Evolutionary conservation across 371 early-diverging fungal species (phyloP).

Genomic region (Apophysomyces elegans): DNA sequence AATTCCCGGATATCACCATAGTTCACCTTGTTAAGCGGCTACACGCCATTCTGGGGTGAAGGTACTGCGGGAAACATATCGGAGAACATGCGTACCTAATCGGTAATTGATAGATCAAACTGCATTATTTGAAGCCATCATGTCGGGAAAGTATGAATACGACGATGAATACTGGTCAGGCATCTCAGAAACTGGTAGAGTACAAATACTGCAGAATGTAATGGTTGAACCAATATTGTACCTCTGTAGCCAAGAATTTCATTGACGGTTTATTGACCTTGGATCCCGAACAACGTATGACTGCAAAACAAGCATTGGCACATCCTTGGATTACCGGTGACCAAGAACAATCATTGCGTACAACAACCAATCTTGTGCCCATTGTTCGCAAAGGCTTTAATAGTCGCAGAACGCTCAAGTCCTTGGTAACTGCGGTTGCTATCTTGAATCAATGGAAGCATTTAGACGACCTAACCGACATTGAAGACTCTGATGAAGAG

Average conservation of each 20-base stretch:
- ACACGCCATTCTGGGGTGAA: slow-evolving; percentile 82
- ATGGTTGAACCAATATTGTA: neutral
- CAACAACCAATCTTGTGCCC: slow-evolving; percentile 35
- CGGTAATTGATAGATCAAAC: slow-evolving; percentile 47
- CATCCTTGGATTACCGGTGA: slow-evolving; percentile 73
- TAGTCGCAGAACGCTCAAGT: slow-evolving; percentile 23
- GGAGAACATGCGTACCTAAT: neutral
- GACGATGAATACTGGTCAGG: slow-evolving; percentile 82
- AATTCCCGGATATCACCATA: neutral
- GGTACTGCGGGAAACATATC: slow-evolving; percentile 23
- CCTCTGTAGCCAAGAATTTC: slow-evolving; percentile 75
- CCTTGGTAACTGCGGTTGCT: slow-evolving; percentile 26
- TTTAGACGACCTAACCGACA: slow-evolving; percentile 25
- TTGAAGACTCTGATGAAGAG: slow-evolving; percentile 11
- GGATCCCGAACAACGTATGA: slow-evolving; percentile 72
- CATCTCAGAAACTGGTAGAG: slow-evolving; percentile 69
- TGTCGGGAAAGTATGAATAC: slow-evolving; percentile 70
- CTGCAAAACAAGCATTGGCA: slow-evolving; percentile 73
- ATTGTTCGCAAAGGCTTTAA: slow-evolving; percentile 29
- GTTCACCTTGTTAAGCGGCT: slow-evolving; percentile 78
- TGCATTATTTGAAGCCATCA: slow-evolving; percentile 65
- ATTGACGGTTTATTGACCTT: slow-evolving; percentile 73
- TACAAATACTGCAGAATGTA: too few species aligned
- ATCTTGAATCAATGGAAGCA: slow-evolving; percentile 28
- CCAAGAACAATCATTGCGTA: slow-evolving; percentile 26